Conservation (phyloP, 2,329 filamentous ascomycete species). For the Exophiala xenobiotica region DNA sequence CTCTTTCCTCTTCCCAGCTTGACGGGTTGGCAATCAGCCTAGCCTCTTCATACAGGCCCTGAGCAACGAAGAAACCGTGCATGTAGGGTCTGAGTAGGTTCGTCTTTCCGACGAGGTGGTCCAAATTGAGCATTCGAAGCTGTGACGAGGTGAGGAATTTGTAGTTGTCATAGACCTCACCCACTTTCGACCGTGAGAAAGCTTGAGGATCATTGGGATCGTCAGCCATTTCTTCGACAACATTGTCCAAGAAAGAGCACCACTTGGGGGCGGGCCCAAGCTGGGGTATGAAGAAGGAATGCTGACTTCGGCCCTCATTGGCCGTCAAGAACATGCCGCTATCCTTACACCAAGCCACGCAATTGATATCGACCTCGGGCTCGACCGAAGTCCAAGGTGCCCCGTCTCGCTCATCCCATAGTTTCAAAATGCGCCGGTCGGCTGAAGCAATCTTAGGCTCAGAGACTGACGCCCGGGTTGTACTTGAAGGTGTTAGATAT, state of each 20-base stretch:
- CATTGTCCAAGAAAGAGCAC: constrained; percentile 95
- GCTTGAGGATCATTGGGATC: constrained; percentile 63
- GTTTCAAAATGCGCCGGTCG: constrained; percentile 94
- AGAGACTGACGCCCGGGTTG: constrained; percentile 66
- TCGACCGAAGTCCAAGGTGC: constrained; percentile 94
- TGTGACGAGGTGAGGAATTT: constrained; percentile 93
- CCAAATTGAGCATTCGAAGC: constrained; percentile 78
- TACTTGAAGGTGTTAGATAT: constrained; percentile 64
- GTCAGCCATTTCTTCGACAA: constrained; percentile 98
- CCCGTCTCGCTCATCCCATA: constrained; percentile 83
- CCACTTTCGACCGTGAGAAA: constrained; percentile 50
- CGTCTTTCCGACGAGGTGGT: constrained; percentile 86
- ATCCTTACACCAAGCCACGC: constrained; percentile 87
- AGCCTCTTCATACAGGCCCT: constrained; percentile 93
- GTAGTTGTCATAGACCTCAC: constrained; percentile 96
- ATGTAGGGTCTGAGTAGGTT: constrained; percentile 92
- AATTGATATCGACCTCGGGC: constrained; percentile 90
- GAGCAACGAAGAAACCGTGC: constrained; percentile 98
- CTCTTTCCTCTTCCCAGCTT: constrained; percentile 86
- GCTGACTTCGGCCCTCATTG: constrained; percentile 93
- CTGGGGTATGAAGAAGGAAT: constrained; percentile 92
- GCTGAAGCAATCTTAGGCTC: constrained; percentile 80
- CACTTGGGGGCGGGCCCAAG: constrained; percentile 90
- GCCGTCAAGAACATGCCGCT: constrained; percentile 95
- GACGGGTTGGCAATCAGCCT: constrained; percentile 90